Evolutionary conservation across 306 rosid genomes (phyloP).

Genomic region (Quillaja saponaria): DNA sequence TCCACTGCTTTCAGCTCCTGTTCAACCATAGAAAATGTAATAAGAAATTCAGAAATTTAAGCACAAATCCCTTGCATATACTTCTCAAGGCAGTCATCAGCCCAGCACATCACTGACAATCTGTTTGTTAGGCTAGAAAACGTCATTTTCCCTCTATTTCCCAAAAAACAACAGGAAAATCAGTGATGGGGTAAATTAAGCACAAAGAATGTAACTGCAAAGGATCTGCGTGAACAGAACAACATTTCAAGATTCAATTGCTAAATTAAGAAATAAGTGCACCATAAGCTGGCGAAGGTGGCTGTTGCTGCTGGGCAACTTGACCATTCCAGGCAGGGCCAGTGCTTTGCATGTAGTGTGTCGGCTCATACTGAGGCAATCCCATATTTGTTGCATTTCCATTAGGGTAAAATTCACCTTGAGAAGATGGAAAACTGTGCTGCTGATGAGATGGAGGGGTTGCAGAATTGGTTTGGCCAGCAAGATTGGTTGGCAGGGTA

Average conservation of each 20-base stretch:
- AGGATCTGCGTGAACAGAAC: constrained; percentile 28
- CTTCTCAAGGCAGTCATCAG: constrained; percentile 30
- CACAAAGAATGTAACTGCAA: constrained; percentile 28
- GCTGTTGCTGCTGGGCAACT: constrained; percentile 60
- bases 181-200: constrained; percentile 19
- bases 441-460: constrained; percentile 57
- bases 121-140: constrained; percentile 11
- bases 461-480: constrained; percentile 45
- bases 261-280: constrained; percentile 33
- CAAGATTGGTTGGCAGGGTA: constrained; percentile 48
- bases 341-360: constrained; percentile 52
- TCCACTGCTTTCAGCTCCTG: constrained; percentile 65
- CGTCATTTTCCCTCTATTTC: constrained; percentile 11
- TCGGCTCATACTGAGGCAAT: constrained; percentile 64
- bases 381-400: constrained; percentile 62
- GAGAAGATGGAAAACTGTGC: constrained; percentile 59
- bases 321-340: constrained; percentile 84
- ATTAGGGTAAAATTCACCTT: constrained; percentile 59
- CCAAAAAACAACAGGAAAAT: constrained; percentile 16
- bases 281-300: constrained; percentile 70
- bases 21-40: constrained; percentile 21
- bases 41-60: constrained; percentile 7
- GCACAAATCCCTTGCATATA: constrained; percentile 19
- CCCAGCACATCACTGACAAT: constrained; percentile 20
- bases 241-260: constrained; percentile 12